Conservation (phyloP, 1,284 basidiomycete genomes). For the Bjerkandera adusta region DNA sequence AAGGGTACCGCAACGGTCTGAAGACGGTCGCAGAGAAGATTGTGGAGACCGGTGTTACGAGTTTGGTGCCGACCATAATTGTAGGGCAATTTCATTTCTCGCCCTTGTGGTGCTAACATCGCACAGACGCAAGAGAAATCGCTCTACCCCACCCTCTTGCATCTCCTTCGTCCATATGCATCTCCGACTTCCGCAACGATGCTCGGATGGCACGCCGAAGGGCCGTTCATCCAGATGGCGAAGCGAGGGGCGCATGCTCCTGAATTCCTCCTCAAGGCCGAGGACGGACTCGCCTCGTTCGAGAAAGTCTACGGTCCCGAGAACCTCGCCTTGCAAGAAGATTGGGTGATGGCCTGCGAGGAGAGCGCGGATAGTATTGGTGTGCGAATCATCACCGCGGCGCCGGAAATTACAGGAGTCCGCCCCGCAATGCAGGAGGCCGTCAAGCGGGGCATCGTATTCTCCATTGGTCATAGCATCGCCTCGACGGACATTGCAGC, state of each 20-base stretch:
- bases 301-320: constrained; percentile 72
- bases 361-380: constrained; percentile 42
- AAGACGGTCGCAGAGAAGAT: constrained; percentile 72
- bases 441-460: constrained; percentile 64
- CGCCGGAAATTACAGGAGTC: constrained; percentile 84
- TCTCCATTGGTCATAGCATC: constrained; percentile 83
- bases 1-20: constrained; percentile 66
- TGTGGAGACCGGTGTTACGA: constrained; percentile 86
- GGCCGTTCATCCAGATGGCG: constrained; percentile 78
- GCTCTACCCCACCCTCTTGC: constrained; percentile 66
- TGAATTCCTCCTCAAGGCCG: constrained; percentile 64
- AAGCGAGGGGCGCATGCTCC: constrained; percentile 83
- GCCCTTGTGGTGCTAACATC: neutral
- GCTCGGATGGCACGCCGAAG: constrained; percentile 88
- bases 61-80: constrained; percentile 77
- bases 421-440: constrained; percentile 65
- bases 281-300: constrained; percentile 59
- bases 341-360: constrained; percentile 56
- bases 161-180: constrained; percentile 61
- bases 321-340: constrained; percentile 59
- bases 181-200: constrained; percentile 62
- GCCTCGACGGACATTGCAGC: constrained; percentile 68
- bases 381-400: constrained; percentile 83
- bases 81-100: constrained; percentile 29
- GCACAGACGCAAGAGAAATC: constrained; percentile 71